Conservation (phyloP, 2,329 filamentous ascomycete species). For the Ceratocystis variospora region DNA sequence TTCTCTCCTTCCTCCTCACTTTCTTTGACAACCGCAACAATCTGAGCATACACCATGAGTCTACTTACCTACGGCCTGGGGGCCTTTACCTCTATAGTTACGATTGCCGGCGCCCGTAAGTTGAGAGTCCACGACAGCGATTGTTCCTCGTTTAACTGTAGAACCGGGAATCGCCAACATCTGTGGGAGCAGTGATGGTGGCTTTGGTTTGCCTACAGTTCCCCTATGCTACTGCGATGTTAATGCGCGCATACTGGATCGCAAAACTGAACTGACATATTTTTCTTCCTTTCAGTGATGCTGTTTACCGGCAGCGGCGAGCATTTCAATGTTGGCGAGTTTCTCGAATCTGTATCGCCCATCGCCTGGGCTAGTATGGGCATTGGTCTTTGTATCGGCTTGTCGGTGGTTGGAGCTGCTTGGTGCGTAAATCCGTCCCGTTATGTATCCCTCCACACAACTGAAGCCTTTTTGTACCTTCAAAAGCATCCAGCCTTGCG, state of each 20-base stretch:
- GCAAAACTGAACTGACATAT: background rate
- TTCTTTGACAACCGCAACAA: background rate
- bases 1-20: background rate
- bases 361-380: constrained; percentile 86
- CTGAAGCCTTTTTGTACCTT: background rate
- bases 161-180: background rate
- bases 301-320: constrained; percentile 95
- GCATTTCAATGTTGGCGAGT: constrained; percentile 90
- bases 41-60: constrained; percentile 45
- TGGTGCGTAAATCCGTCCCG: constrained; percentile 48
- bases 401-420: constrained; percentile 92
- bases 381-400: constrained; percentile 84
- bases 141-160: background rate
- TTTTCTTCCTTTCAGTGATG: constrained; percentile 55
- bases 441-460: background rate
- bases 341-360: constrained; percentile 86
- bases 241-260: background rate
- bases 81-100: constrained; percentile 52
- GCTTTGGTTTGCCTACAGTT: background rate
- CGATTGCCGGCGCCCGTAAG: constrained; percentile 69
- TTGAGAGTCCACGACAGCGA: constrained; percentile 21
- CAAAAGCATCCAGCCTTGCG: background rate
- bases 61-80: constrained; percentile 55
- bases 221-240: background rate
- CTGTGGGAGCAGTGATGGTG: background rate